These are phyloP conservation scores for Thermomucor indicae-seudaticae DNA, from an alignment of 371 early-diverging fungal species.

Conservation along the genomic window DNA sequence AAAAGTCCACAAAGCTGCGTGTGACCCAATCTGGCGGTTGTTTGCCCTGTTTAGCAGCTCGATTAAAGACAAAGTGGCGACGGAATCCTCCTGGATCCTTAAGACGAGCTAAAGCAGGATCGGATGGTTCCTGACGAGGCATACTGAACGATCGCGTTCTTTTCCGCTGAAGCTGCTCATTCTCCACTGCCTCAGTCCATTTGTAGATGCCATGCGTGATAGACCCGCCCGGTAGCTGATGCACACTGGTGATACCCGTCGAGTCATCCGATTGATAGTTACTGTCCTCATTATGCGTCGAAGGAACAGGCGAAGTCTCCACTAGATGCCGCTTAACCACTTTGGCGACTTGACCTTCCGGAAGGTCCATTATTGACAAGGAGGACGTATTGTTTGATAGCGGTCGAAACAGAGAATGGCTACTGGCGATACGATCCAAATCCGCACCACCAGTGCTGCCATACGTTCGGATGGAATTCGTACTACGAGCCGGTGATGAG, in stretches of 20 bases:
- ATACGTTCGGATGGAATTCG: slow-evolving; percentile 15
- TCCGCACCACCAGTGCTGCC: slow-evolving; percentile 12
- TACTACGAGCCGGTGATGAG: slow-evolving; percentile 28
- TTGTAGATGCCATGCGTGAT: slow-evolving; percentile 58
- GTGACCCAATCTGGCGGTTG: slow-evolving; percentile 69
- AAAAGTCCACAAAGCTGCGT: slow-evolving; percentile 87
- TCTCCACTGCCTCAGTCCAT: slow-evolving; percentile 43
- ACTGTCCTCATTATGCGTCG: slow-evolving; percentile 4
- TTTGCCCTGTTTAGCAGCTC: slow-evolving; percentile 64
- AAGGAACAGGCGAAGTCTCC: slow-evolving; percentile 24
- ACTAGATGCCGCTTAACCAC: slow-evolving; percentile 43
- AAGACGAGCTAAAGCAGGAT: slow-evolving; percentile 35
- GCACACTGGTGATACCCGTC: slow-evolving; percentile 15
- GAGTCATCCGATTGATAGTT: slow-evolving; percentile 5
- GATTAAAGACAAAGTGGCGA: slow-evolving; percentile 74
- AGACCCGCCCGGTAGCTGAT: slow-evolving; percentile 46
- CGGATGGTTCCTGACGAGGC: slow-evolving; percentile 19
- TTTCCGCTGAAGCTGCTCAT: slow-evolving; percentile 29
- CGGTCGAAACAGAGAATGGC: slow-evolving; percentile 5
- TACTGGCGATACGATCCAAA: slow-evolving; percentile 4
- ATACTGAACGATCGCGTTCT: slow-evolving; percentile 34
- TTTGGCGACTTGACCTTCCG: slow-evolving; percentile 38
- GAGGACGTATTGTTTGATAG: slow-evolving; percentile 20
- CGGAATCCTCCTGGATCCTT: slow-evolving; percentile 87
- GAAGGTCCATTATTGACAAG: slow-evolving; percentile 31